Conservation (phyloP, 345 rosid genomes). For the Eucalyptus marginata region DNA sequence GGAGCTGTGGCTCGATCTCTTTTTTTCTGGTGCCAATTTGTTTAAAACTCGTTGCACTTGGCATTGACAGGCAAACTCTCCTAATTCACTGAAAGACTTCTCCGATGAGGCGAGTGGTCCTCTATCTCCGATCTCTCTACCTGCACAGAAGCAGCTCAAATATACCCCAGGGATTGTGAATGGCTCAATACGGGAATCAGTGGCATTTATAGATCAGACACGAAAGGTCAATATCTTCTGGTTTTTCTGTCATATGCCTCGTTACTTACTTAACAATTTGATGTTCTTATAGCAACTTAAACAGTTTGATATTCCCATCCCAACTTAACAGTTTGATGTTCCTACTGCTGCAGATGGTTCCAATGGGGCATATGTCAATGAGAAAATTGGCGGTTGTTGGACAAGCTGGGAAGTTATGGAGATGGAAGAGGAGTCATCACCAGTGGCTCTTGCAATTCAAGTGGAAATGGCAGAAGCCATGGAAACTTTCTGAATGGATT, state of each 20-base stretch:
- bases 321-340: neutral
- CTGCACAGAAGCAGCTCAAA: constrained; percentile 90
- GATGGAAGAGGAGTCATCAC: constrained; percentile 99
- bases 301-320: neutral
- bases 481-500: constrained; percentile 95
- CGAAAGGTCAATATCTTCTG: constrained; percentile 27
- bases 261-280: neutral
- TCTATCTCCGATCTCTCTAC: constrained; percentile 60
- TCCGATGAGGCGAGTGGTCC: constrained; percentile 50
- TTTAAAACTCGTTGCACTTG: neutral
- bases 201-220: constrained; percentile 54
- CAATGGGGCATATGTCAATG: constrained; percentile 67
- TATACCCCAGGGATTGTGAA: constrained; percentile 85
- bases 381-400: constrained; percentile 57
- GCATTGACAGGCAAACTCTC: constrained; percentile 42
- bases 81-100: constrained; percentile 47
- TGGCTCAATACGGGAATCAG: constrained; percentile 42
- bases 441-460: constrained; percentile 96
- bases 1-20: neutral
- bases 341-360: constrained; percentile 63
- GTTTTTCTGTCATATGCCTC: neutral
- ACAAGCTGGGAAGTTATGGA: constrained; percentile 89
- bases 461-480: constrained; percentile 99
- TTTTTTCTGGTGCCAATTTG: neutral
- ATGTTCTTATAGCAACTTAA: neutral